Evolutionary conservation across 345 rosid species (phyloP), one percentile per base, ranked within the genome.

Genomic region (Barbarea vulgaris): DNA sequence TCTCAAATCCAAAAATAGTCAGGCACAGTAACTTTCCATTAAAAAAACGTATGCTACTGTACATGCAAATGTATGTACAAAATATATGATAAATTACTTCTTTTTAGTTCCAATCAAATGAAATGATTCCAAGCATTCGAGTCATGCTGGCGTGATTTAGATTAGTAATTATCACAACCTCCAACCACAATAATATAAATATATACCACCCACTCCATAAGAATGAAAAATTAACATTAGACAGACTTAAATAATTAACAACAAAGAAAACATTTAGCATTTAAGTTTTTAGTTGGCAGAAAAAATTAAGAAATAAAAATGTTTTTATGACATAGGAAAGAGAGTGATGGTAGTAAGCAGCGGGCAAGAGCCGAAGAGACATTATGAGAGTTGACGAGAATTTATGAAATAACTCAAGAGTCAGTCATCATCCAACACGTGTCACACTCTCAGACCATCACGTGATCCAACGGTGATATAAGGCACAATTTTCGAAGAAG

Each of bases 381-480:
- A 68, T 75, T 58, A 51, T 60, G 74, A 76, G 77, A 58, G 77
- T 72, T 77, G 81, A 77, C 81, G 73, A 72, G 76, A 71, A 63
- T 64, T 77, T 71, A 56, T 64, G 80, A 42, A 64, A 17, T n/a
- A 70, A 56, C 59, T 6, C 0, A 37, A 77, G 62, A 56, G 25
- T 64, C 68, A 65, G 47, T 77, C 7, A 46, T 46, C 9, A 12
- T 18, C 1, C 2, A 27, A 64, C 80, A 50, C 76, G 80, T 77
- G 77, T 30, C 22, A 2, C 0, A 19, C n/a, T 64, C 13, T 56
- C 4, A 64, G 9, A 47, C 48, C n/a, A 58, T 71, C 61, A 37
- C 67, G 24, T 21, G 81, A 77, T 77, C 81, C 81, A 28, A 77
- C 81, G 68, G 72, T 77, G 62, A 77, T 56, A 17, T 2, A 0